Evolutionary conservation across 345 rosid genomes (phyloP).

Genomic region (Pugionium dolabratum): DNA sequence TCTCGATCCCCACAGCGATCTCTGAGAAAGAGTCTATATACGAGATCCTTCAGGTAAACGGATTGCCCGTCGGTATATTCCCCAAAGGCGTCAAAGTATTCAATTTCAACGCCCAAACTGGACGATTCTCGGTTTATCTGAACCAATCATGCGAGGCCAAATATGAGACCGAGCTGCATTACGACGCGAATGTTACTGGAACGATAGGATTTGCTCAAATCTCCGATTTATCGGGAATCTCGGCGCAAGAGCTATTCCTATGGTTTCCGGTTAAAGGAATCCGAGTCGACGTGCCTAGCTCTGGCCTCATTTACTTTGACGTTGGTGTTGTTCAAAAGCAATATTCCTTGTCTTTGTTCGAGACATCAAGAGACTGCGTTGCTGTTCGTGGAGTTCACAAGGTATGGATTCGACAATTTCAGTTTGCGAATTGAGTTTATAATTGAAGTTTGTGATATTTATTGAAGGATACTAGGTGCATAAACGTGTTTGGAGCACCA

Average conservation of each 20-base stretch:
- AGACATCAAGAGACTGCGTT: slow-evolving; percentile 74
- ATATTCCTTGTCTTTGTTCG: slow-evolving; percentile 79
- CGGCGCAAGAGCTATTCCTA: slow-evolving; percentile 78
- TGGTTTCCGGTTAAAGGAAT: slow-evolving; percentile 89
- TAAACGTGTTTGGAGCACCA: no score
- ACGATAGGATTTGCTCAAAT: slow-evolving; percentile 68
- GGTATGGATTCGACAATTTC: slow-evolving; percentile 6
- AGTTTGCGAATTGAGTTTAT: no score
- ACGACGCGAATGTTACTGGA: slow-evolving; percentile 68
- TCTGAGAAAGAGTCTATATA: slow-evolving; percentile 49
- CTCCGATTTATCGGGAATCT: slow-evolving; percentile 60
- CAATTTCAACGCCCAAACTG: slow-evolving; percentile 46
- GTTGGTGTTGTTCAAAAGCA: slow-evolving; percentile 83
- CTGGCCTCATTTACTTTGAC: slow-evolving; percentile 83
- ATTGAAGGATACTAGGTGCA: not conserved
- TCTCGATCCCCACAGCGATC: slow-evolving; percentile 22
- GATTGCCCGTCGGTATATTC: slow-evolving; percentile 76
- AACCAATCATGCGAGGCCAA: slow-evolving; percentile 85
- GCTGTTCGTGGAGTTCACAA: slow-evolving; percentile 38
- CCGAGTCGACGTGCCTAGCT: slow-evolving; percentile 79
- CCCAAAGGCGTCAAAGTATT: slow-evolving; percentile 75
- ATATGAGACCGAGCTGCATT: slow-evolving; percentile 80
- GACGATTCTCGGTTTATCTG: slow-evolving; percentile 68
- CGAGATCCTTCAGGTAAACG: slow-evolving; percentile 59
- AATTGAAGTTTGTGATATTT: not conserved